These are phyloP conservation scores for Microstegium vimineum DNA, from an alignment of 176 grass and related monocot species.

Conservation along the genomic window DNA sequence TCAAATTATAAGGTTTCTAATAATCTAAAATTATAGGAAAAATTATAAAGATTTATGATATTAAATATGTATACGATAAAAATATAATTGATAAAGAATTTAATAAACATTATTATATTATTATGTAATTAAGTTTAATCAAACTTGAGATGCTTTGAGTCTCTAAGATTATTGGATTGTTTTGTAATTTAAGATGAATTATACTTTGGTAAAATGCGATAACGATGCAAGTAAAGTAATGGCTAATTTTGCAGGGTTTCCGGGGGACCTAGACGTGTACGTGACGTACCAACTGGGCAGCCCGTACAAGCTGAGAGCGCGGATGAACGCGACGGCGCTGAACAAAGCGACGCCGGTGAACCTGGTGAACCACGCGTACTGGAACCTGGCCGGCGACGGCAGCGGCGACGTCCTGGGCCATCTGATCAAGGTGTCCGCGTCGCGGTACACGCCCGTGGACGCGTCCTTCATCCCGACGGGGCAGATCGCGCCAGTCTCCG, in stretches of 20 bases:
- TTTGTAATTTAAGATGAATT: no score
- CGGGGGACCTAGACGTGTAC: conserved; percentile 68
- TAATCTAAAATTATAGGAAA: no score
- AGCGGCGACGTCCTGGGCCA: conserved; percentile 40
- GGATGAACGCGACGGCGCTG: conserved; percentile 55
- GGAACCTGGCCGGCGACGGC: conserved; percentile 59
- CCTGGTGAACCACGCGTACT: conserved; percentile 75
- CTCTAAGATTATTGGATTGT: no score
- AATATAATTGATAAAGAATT: no score
- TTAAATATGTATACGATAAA: no score
- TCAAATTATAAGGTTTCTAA: no score
- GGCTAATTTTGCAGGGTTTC: conserved; percentile 83
- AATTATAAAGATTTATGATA: no score
- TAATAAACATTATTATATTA: no score
- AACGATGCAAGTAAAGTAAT: no score
- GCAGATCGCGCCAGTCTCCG: conserved; percentile 22
- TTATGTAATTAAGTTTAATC: no score
- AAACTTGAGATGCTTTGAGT: no score
- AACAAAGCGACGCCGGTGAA: conserved; percentile 81
- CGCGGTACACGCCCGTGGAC: conserved; percentile 63
- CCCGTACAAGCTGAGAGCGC: conserved; percentile 52
- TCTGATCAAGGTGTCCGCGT: conserved; percentile 51
- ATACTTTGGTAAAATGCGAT: no score
- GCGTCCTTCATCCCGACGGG: conserved; percentile 65
- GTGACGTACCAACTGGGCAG: conserved; percentile 83